phyloP scores from a whole-genome alignment of 2,329 filamentous ascomycete species.

The Aspergillus sp. region DNA sequence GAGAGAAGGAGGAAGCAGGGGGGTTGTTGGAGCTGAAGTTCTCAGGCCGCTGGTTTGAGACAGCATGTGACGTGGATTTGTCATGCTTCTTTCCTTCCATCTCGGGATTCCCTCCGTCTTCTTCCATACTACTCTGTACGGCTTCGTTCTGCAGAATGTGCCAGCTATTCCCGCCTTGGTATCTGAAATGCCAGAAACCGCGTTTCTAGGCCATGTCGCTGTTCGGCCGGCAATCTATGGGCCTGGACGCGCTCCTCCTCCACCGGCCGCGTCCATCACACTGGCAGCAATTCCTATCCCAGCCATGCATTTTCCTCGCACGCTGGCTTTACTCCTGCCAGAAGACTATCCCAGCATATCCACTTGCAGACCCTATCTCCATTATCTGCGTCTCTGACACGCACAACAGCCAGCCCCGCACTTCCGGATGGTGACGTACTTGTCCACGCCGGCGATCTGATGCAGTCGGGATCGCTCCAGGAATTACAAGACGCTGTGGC shows the following conservation, averaged over 20 bases:
- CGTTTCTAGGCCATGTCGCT: no score
- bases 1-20: no score
- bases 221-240: background rate
- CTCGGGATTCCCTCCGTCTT: no score
- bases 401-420: conserved; percentile 28
- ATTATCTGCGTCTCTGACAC: conserved; percentile 37
- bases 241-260: background rate
- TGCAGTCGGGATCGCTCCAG: background rate
- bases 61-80: no score
- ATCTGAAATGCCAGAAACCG: no score
- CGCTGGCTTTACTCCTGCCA: conserved; percentile 2
- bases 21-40: background rate
- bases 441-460: conserved; percentile 14
- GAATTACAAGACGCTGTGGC: background rate
- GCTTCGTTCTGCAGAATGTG: no score
- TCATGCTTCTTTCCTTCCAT: no score
- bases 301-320: conserved; percentile 3
- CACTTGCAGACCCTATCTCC: conserved; percentile 6
- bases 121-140: no score
- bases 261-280: conserved; percentile 1
- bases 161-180: no score
- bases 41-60: no score
- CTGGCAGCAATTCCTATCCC: conserved; percentile 2
- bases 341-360: conserved; percentile 3
- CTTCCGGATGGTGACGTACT: conserved; percentile 38